These are phyloP conservation scores for Mycena vulgaris DNA, from an alignment of 768 basidiomycete species.

Conservation along the genomic window DNA sequence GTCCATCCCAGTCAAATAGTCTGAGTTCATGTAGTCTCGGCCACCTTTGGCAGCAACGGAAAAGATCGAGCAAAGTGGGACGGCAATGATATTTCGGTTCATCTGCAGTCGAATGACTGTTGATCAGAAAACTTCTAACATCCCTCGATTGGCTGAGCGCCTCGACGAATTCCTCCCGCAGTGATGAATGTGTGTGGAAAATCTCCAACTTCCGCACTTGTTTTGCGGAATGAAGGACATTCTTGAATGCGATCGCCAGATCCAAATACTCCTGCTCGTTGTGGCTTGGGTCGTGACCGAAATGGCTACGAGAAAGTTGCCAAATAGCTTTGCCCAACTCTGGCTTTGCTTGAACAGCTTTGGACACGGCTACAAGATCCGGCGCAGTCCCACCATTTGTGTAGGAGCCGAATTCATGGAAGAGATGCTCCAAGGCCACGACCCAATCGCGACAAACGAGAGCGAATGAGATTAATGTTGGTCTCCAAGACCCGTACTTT, in stretches of 20 bases:
- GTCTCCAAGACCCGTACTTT: conserved; percentile 13
- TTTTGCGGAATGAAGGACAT: conserved; percentile 17
- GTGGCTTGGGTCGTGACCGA: not conserved
- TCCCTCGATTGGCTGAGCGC: conserved; percentile 16
- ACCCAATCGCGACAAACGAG: conserved; percentile 17
- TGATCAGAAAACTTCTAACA: conserved; percentile 15
- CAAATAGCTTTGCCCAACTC: conserved; percentile 11
- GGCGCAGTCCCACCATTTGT: conserved; percentile 14
- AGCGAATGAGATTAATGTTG: conserved; percentile 17
- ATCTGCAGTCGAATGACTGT: not conserved
- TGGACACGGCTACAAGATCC: conserved; percentile 7
- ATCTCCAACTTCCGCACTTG: conserved; percentile 12
- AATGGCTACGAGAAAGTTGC: conserved; percentile 23
- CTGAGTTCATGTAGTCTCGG: conserved; percentile 1
- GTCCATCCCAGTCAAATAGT: conserved; percentile 19
- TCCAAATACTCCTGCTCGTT: conserved; percentile 15
- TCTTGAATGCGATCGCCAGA: conserved; percentile 21
- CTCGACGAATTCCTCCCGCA: conserved; percentile 19
- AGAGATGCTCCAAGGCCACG: conserved; percentile 19
- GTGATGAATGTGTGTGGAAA: conserved; percentile 11
- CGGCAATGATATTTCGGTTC: conserved; percentile 2
- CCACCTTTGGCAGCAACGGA: conserved; percentile 18
- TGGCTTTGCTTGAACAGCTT: conserved; percentile 16
- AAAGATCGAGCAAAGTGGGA: conserved; percentile 22
- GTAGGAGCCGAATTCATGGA: conserved; percentile 23